Evolutionary conservation across 2,329 filamentous ascomycete species (phyloP).

Genomic region (Thermothelomyces thermophilus): DNA sequence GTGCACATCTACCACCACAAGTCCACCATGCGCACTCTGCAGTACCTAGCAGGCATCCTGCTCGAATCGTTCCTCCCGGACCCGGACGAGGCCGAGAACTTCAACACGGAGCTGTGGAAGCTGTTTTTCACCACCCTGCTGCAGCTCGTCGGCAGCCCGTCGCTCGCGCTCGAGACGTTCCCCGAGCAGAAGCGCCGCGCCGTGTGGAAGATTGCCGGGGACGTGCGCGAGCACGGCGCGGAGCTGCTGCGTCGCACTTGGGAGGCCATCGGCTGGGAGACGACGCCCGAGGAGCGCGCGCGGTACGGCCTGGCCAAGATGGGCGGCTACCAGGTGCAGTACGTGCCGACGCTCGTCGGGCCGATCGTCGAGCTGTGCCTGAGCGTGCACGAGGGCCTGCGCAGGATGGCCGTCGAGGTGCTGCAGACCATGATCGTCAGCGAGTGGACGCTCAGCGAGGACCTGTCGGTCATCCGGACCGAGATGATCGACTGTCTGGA

Average conservation of each 20-base stretch:
- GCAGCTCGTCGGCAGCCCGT: constrained; percentile 81
- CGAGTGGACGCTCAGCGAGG: constrained; percentile 94
- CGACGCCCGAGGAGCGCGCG: constrained; percentile 67
- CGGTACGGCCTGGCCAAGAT: constrained; percentile 76
- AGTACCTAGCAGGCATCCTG: constrained; percentile 73
- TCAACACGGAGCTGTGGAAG: constrained; percentile 92
- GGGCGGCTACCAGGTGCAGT: constrained; percentile 97
- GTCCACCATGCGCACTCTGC: constrained; percentile 77
- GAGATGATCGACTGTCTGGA: constrained; percentile 96
- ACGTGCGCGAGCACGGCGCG: constrained; percentile 86
- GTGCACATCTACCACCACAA: constrained; percentile 90
- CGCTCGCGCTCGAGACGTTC: constrained; percentile 87
- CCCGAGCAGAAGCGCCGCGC: constrained; percentile 93
- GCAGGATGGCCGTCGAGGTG: constrained; percentile 85
- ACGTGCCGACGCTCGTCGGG: constrained; percentile 84
- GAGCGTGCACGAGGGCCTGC: constrained; percentile 86
- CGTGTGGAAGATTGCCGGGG: constrained; percentile 98
- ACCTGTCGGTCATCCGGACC: constrained; percentile 83
- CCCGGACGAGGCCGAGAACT: constrained; percentile 83
- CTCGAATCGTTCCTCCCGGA: constrained; percentile 79
- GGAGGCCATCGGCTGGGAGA: constrained; percentile 97
- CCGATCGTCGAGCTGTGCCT: constrained; percentile 91
- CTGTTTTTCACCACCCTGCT: constrained; percentile 85
- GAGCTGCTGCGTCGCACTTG: constrained; percentile 78
- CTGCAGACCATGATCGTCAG: constrained; percentile 97